Conservation (phyloP, 176 grass and related monocot species). For the Oryza meyeriana region DNA sequence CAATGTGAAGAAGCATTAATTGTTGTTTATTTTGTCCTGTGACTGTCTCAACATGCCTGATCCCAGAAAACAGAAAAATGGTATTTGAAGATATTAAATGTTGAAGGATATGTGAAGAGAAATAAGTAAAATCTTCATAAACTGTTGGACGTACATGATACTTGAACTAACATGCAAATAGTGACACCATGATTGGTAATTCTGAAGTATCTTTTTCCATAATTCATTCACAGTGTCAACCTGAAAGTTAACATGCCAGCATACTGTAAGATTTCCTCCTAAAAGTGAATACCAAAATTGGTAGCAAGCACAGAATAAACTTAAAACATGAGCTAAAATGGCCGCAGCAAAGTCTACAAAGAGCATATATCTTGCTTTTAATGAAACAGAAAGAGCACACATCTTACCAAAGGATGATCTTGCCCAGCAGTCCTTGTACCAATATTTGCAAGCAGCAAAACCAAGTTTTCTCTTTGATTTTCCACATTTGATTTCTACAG, state of each 20-base stretch:
- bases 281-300: constrained; percentile 15
- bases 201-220: constrained; percentile 51
- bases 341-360: background rate
- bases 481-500: constrained; percentile 66
- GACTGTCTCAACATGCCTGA: constrained; percentile 5
- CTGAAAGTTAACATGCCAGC: constrained; percentile 37
- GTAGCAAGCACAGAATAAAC: background rate
- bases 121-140: constrained; percentile 2
- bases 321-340: constrained; percentile 10
- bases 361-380: constrained; percentile 21
- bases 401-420: constrained; percentile 49
- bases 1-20: constrained; percentile 62
- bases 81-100: constrained; percentile 1
- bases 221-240: constrained; percentile 34
- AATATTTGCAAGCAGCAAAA: constrained; percentile 73
- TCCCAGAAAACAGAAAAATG: constrained; percentile 17
- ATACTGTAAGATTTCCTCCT: constrained; percentile 9
- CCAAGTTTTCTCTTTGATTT: constrained; percentile 76
- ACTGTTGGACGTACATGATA: constrained; percentile 31
- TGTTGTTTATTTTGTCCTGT: constrained; percentile 44
- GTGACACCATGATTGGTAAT: constrained; percentile 63
- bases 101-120: background rate
- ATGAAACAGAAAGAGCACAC: background rate
- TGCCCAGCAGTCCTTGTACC: constrained; percentile 30
- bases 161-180: constrained; percentile 57